phyloP scores from a whole-genome alignment of 2,329 filamentous ascomycete genomes.

The Stachybotrys echinatus region DNA sequence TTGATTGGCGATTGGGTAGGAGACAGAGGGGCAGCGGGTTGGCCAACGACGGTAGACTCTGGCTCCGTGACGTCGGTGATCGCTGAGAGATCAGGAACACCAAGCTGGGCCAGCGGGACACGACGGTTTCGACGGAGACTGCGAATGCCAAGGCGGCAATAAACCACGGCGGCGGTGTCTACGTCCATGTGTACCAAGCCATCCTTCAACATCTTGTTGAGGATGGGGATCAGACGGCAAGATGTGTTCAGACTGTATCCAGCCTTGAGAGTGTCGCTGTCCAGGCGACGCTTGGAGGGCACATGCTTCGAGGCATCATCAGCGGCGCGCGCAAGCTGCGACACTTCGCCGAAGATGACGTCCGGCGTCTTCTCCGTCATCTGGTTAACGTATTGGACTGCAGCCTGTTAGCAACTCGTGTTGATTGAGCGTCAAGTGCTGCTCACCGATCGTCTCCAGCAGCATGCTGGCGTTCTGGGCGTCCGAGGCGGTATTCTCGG shows the following conservation, averaged over 20 bases:
- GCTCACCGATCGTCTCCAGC: neutral
- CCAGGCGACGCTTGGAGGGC: constrained; percentile 22
- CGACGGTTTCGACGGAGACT: constrained; percentile 14
- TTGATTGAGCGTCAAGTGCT: neutral
- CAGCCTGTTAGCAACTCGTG: neutral
- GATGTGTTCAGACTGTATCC: constrained; percentile 22
- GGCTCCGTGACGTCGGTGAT: constrained; percentile 16
- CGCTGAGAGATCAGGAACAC: constrained; percentile 16
- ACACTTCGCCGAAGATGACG: constrained; percentile 6
- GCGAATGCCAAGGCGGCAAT: constrained; percentile 13
- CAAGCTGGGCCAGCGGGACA: constrained; percentile 13
- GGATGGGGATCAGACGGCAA: constrained; percentile 15
- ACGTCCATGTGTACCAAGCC: constrained; percentile 17
- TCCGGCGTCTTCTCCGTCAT: constrained; percentile 11
- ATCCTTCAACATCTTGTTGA: constrained; percentile 12
- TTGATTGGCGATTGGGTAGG: constrained; percentile 23
- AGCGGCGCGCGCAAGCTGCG: constrained; percentile 6
- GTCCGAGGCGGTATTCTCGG: neutral
- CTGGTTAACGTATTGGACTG: constrained; percentile 9
- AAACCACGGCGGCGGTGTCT: constrained; percentile 18
- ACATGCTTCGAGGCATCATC: constrained; percentile 1
- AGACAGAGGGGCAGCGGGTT: no score
- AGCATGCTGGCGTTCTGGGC: neutral
- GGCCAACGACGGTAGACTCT: neutral
- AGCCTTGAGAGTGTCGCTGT: constrained; percentile 10